A percentile compares a stretch with the other conserved stretches of the same genome.
phyloP scores from a whole-genome alignment of 2,329 filamentous ascomycete species.

The Huntiella bhutanensis region DNA sequence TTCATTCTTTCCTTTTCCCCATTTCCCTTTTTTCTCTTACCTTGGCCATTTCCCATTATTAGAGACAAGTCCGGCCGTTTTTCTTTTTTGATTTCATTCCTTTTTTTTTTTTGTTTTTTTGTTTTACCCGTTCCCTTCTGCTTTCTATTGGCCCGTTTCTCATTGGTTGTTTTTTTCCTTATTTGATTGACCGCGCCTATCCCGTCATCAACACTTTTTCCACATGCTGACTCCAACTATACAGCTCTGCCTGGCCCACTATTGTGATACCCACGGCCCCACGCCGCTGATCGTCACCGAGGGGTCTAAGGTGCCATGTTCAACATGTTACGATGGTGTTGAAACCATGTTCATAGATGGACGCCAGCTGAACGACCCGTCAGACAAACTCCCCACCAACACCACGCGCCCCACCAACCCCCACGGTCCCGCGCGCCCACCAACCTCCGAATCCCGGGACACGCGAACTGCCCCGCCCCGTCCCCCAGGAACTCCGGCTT shows the following conservation, averaged over 20 bases:
- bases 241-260: conserved; percentile 51
- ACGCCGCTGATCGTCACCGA: conserved; percentile 54
- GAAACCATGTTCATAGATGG: conserved; percentile 14
- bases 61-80: background rate
- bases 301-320: conserved; percentile 41
- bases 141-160: background rate
- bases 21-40: background rate
- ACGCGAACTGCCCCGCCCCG: conserved; percentile 23
- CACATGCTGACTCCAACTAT: conserved; percentile 15
- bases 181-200: background rate
- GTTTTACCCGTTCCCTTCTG: background rate
- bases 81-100: background rate
- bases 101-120: background rate
- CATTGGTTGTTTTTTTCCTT: background rate
- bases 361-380: background rate
- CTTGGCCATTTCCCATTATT: background rate
- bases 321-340: conserved; percentile 34
- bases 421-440: background rate
- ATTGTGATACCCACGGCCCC: conserved; percentile 51
- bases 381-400: conserved; percentile 2
- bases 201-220: background rate
- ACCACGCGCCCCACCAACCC: conserved; percentile 4
- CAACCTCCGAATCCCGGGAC: background rate
- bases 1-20: background rate
- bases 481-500: conserved; percentile 19